Conservation (phyloP, 1,284 basidiomycete genomes). For the Ganoderma sp. region DNA sequence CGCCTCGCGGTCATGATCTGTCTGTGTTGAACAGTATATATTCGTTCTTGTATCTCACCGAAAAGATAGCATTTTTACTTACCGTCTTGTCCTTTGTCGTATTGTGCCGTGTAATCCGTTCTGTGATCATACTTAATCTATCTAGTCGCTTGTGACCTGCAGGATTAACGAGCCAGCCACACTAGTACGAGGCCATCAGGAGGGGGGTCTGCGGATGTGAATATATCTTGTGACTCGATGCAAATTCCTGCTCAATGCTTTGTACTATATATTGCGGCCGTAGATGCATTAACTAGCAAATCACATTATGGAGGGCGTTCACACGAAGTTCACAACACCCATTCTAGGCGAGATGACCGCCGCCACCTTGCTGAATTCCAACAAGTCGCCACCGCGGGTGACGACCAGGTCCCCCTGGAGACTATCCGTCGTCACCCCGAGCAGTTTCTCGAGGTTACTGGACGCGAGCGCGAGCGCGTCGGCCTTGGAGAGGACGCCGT, state of each 20-base stretch:
- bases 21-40: too few relatives aligned
- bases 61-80: too few relatives aligned
- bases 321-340: not conserved
- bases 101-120: too few relatives aligned
- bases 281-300: not conserved
- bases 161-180: too few relatives aligned
- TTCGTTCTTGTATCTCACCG: too few relatives aligned
- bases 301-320: not conserved
- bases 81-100: too few relatives aligned
- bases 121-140: too few relatives aligned
- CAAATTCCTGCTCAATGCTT: not conserved
- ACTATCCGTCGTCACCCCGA: constrained; percentile 50
- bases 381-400: not conserved
- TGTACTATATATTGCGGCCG: not conserved
- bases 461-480: constrained; percentile 66
- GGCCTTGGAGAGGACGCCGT: constrained; percentile 52
- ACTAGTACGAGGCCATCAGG: too few relatives aligned
- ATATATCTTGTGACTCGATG: too few relatives aligned
- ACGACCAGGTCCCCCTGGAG: not conserved
- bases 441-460: constrained; percentile 66
- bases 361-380: not conserved
- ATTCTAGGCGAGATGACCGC: not conserved
- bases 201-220: too few relatives aligned
- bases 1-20: too few relatives aligned
- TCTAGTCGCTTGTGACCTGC: too few relatives aligned